Evolutionary conservation across 2,329 filamentous ascomycete genomes (phyloP).

Genomic region (Rhynchosporium agropyri): DNA sequence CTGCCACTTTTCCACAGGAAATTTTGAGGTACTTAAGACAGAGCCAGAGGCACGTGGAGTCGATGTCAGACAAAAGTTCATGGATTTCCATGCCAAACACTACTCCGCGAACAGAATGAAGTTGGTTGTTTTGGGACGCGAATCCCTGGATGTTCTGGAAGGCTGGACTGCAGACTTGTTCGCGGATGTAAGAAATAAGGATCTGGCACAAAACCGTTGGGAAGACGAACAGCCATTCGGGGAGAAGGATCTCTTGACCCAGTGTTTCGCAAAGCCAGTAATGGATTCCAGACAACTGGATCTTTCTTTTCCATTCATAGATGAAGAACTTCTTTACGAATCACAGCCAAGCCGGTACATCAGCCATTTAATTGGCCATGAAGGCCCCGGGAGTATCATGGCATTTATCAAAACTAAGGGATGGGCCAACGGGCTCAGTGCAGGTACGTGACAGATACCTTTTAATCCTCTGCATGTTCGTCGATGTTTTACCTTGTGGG

Average conservation of each 20-base stretch:
- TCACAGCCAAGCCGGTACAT: slow-evolving; percentile 71
- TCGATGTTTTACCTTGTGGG: not conserved
- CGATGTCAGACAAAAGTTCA: slow-evolving; percentile 71
- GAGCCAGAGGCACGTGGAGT: slow-evolving; percentile 67
- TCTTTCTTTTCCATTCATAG: slow-evolving; percentile 68
- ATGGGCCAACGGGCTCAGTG: slow-evolving; percentile 69
- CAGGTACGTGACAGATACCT: slow-evolving; percentile 41
- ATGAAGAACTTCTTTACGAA: slow-evolving; percentile 68
- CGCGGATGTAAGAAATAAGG: slow-evolving; percentile 67
- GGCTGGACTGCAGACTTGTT: slow-evolving; percentile 71
- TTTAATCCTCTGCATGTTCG: too few relatives aligned
- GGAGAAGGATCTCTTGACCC: slow-evolving; percentile 61
- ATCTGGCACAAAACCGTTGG: slow-evolving; percentile 67
- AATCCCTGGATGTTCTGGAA: slow-evolving; percentile 68
- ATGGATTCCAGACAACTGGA: slow-evolving; percentile 70
- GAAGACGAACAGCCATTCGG: slow-evolving; percentile 63
- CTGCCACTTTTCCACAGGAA: slow-evolving; percentile 74
- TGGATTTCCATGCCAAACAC: slow-evolving; percentile 70
- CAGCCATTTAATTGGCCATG: slow-evolving; percentile 73
- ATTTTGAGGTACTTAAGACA: slow-evolving; percentile 69
- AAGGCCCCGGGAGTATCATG: slow-evolving; percentile 73
- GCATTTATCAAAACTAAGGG: slow-evolving; percentile 73
- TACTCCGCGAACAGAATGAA: slow-evolving; percentile 79
- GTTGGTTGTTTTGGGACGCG: slow-evolving; percentile 68
- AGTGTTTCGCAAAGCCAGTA: slow-evolving; percentile 73